Percentiles rank a stretch among this genome's conserved stretches.
Conservation (phyloP, 805 yeast genomes). For the Zygosaccharomyces bisporus region DNA sequence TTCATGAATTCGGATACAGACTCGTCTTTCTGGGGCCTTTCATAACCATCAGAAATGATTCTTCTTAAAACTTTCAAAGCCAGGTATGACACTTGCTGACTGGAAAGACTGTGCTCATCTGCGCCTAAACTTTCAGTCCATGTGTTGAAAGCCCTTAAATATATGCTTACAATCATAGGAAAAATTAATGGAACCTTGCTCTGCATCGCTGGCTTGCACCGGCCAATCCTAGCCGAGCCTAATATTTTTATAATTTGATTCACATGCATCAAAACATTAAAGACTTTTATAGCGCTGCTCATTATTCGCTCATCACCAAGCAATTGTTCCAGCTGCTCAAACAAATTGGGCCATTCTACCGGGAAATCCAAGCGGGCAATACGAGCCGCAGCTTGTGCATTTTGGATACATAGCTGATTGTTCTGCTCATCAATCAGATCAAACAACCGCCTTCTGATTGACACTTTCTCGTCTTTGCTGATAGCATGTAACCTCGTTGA, state of each 20-base stretch:
- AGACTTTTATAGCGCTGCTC: constrained; percentile 49
- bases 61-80: constrained; percentile 73
- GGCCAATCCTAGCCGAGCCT: constrained; percentile 76
- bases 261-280: constrained; percentile 60
- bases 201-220: constrained; percentile 74
- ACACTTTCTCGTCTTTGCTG: constrained; percentile 61
- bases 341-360: constrained; percentile 74
- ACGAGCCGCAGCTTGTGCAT: constrained; percentile 76
- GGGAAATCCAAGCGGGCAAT: constrained; percentile 87
- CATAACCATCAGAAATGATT: constrained; percentile 71
- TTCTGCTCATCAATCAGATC: constrained; percentile 63
- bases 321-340: constrained; percentile 54
- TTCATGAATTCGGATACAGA: constrained; percentile 57
- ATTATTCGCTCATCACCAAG: constrained; percentile 44
- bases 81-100: constrained; percentile 72
- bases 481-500: constrained; percentile 54
- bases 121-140: constrained; percentile 51
- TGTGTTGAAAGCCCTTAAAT: constrained; percentile 53
- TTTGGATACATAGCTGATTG: constrained; percentile 71
- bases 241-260: constrained; percentile 77
- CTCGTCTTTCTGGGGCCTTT: constrained; percentile 57
- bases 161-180: constrained; percentile 56
- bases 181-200: constrained; percentile 61
- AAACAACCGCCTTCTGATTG: constrained; percentile 58
- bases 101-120: constrained; percentile 39